Evolutionary conservation across 2,329 filamentous ascomycete species (phyloP).

Genomic region (Fusarium subtropicale): DNA sequence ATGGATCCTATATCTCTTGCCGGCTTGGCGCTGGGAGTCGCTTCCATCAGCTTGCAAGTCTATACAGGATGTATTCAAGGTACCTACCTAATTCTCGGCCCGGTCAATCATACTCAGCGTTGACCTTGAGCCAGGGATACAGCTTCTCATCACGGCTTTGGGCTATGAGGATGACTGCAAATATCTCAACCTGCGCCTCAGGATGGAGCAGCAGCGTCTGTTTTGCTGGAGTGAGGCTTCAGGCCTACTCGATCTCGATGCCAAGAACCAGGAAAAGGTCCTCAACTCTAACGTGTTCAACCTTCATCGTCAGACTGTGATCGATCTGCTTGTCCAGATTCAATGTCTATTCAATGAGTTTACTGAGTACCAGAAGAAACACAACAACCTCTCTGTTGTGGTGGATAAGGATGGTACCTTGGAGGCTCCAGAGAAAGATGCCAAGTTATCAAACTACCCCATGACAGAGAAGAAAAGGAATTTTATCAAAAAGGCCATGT

Average conservation of each 20-base stretch:
- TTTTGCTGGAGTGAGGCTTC: constrained; percentile 64
- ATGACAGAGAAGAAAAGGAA: constrained; percentile 55
- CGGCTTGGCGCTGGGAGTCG: constrained; percentile 59
- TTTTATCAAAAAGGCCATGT: constrained; percentile 60
- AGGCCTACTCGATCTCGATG: constrained; percentile 59
- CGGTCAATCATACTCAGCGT: not conserved
- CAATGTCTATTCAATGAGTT: constrained; percentile 62
- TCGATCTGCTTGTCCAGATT: constrained; percentile 61
- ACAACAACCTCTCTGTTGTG: constrained; percentile 53
- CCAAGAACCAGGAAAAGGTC: constrained; percentile 55
- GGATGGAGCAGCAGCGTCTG: constrained; percentile 63
- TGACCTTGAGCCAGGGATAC: constrained; percentile 53
- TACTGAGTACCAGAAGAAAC: constrained; percentile 55
- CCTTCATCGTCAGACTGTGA: constrained; percentile 61
- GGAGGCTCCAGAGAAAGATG: constrained; percentile 57
- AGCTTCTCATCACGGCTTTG: constrained; percentile 60
- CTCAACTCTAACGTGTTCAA: constrained; percentile 61
- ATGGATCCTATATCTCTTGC: constrained; percentile 60
- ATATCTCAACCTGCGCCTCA: constrained; percentile 61
- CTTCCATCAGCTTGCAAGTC: constrained; percentile 59
- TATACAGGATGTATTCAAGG: constrained; percentile 61
- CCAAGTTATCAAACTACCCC: constrained; percentile 58
- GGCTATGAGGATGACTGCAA: constrained; percentile 61
- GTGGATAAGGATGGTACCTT: constrained; percentile 52
- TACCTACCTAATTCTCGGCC: constrained; percentile 14